phyloP scores from a whole-genome alignment of 1,284 basidiomycete species.

The Boletus calvinii region DNA sequence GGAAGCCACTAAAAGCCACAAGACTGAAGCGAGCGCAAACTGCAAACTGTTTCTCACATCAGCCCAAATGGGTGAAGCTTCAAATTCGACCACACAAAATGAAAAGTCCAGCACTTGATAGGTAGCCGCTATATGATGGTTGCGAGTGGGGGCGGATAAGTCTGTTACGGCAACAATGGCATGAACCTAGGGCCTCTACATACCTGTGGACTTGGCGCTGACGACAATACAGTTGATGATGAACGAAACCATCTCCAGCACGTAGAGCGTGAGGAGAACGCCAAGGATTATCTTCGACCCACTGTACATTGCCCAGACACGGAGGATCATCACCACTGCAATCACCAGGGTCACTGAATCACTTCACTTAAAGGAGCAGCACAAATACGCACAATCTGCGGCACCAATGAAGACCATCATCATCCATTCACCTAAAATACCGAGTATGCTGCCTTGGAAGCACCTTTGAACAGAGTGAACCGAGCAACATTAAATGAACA shows the following conservation, averaged over 20 bases:
- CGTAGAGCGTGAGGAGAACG: conserved; percentile 9
- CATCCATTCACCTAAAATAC: conserved; percentile 3
- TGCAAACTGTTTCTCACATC: not conserved
- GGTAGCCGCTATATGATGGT: not conserved
- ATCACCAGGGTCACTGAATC: not conserved
- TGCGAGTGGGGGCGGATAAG: too few relatives aligned
- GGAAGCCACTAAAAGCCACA: not conserved
- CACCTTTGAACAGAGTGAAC: not conserved
- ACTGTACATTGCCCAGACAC: conserved; percentile 14
- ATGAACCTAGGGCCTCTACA: not conserved
- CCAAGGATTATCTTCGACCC: conserved; percentile 6
- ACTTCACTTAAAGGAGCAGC: not conserved
- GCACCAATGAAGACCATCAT: not conserved
- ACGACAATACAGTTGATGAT: not conserved
- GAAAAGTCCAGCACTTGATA: conserved; percentile 2
- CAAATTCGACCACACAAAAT: not conserved
- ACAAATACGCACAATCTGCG: conserved; percentile 10
- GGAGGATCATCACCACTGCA: conserved; percentile 16
- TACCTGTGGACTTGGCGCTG: conserved; percentile 1
- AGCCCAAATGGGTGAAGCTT: not conserved
- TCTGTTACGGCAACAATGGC: not conserved
- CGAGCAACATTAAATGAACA: not conserved
- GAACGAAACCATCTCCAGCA: not conserved
- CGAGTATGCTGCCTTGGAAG: not conserved
- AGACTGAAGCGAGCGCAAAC: not conserved